A percentile compares a stretch with the other conserved stretches of the same genome.
Evolutionary conservation across 768 basidiomycete species (phyloP).

Genomic region (Boletus patriciae): DNA sequence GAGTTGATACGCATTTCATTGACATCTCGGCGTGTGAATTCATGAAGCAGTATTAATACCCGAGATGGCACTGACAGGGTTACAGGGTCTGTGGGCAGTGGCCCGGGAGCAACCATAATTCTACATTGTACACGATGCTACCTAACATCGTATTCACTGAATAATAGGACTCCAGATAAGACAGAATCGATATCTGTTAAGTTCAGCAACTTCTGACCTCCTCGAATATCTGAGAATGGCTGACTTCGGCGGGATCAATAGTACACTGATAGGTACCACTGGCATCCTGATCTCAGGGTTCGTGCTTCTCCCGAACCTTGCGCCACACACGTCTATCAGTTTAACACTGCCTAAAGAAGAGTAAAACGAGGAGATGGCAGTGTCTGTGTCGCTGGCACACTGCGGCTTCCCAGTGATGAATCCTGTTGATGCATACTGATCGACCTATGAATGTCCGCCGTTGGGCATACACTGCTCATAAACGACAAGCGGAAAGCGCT

Average conservation of each 20-base stretch:
- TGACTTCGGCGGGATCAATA: background rate
- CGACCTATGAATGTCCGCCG: background rate
- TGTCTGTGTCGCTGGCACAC: background rate
- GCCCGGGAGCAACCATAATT: too few relatives aligned
- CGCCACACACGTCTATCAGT: background rate
- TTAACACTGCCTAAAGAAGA: background rate
- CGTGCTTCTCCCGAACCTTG: background rate
- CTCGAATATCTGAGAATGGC: background rate
- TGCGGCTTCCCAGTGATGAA: background rate
- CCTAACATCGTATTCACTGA: background rate
- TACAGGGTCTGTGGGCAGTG: too few relatives aligned
- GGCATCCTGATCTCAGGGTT: background rate
- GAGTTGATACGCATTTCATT: background rate
- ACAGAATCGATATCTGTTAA: background rate
- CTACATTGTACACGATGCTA: too few relatives aligned
- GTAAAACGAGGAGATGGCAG: background rate
- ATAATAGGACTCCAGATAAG: too few relatives aligned
- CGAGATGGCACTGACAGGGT: too few relatives aligned
- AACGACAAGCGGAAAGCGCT: background rate
- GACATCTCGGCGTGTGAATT: too few relatives aligned
- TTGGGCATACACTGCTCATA: background rate
- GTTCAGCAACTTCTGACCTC: too few relatives aligned
- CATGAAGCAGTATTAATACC: background rate
- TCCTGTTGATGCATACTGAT: too few relatives aligned
- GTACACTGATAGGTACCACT: too few relatives aligned